Percentiles rank a stretch among this genome's conserved stretches.
Evolutionary conservation across 2,329 filamentous ascomycete species (phyloP).

Genomic region (Exserohilum turcica): DNA sequence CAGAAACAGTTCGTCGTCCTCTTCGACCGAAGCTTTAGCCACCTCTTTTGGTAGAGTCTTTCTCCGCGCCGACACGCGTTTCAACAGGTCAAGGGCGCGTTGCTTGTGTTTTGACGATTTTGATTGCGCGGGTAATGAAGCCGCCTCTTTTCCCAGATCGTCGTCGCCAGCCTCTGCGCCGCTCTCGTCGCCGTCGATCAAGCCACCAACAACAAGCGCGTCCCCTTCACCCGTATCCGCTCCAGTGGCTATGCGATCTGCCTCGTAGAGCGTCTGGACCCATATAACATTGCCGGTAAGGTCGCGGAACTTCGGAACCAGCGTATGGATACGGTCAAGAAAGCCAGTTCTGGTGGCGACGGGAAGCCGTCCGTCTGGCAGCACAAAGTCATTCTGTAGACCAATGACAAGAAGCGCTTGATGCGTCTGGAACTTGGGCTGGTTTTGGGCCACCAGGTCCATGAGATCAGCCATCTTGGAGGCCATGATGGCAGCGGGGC

Average conservation of each 20-base stretch:
- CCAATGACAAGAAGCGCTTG: constrained; percentile 82
- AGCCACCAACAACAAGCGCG: constrained; percentile 50
- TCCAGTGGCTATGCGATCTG: constrained; percentile 62
- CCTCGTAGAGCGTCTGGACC: constrained; percentile 76
- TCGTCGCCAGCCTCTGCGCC: constrained; percentile 44
- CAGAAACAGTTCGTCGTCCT: constrained; percentile 56
- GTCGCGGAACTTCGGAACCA: constrained; percentile 75
- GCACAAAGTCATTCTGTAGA: constrained; percentile 87
- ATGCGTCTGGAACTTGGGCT: constrained; percentile 61
- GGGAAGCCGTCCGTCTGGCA: constrained; percentile 68
- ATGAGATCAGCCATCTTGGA: constrained; percentile 49
- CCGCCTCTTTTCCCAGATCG: constrained; percentile 25
- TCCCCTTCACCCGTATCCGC: constrained; percentile 54
- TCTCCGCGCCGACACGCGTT: constrained; percentile 42
- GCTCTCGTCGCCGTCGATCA: constrained; percentile 43
- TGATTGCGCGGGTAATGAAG: constrained; percentile 38
- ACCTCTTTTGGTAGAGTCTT: constrained; percentile 35
- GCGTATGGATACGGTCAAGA: constrained; percentile 66
- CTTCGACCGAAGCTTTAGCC: constrained; percentile 37
- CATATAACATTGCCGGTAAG: constrained; percentile 75
- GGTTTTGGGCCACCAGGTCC: constrained; percentile 53
- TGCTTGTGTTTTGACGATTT: constrained; percentile 44
- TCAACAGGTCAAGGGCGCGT: constrained; percentile 46
- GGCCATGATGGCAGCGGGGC: constrained; percentile 11
- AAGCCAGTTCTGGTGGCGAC: constrained; percentile 69